phyloP scores from a whole-genome alignment of 2,329 filamentous ascomycete species.

The Hypocrella siamensis region DNA sequence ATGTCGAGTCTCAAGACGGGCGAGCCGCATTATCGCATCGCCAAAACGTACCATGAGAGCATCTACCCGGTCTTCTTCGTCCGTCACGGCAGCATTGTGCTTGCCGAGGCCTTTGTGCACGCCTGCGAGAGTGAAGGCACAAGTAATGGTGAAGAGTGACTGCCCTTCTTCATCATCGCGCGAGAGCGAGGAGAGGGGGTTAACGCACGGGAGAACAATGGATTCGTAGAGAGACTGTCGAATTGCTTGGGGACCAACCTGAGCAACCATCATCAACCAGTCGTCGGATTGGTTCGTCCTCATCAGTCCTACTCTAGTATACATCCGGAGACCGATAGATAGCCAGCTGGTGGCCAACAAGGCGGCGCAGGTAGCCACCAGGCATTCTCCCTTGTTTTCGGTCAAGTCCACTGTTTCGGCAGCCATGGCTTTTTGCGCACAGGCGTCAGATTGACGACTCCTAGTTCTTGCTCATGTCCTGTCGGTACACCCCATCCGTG shows the following conservation, averaged over 20 bases:
- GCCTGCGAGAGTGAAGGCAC: conserved; percentile 27
- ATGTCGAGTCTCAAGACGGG: too few species aligned
- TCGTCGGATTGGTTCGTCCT: conserved; percentile 32
- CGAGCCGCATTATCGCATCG: background rate
- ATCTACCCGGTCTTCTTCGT: conserved; percentile 22
- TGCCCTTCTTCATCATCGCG: too few species aligned
- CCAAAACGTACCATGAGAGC: conserved; percentile 26
- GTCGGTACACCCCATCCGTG: too few species aligned
- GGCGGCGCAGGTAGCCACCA: conserved; percentile 19
- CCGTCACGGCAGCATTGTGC: conserved; percentile 28
- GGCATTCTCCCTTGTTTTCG: conserved; percentile 21
- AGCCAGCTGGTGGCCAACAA: conserved; percentile 25
- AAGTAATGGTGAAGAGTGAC: conserved; percentile 30
- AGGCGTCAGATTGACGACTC: background rate
- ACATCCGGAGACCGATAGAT: conserved; percentile 25
- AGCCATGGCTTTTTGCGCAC: conserved; percentile 12
- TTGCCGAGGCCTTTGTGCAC: conserved; percentile 26
- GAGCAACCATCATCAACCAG: conserved; percentile 35
- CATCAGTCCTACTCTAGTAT: conserved; percentile 26
- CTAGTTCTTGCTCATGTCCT: too few species aligned
- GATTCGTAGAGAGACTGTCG: too few species aligned
- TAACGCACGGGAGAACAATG: too few species aligned
- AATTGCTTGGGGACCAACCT: conserved; percentile 19
- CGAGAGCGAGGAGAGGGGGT: too few species aligned
- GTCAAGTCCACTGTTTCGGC: conserved; percentile 13